Base-by-base conservation (phyloP, 306 rosid species). In the Astragalus membranaceus region DNA sequence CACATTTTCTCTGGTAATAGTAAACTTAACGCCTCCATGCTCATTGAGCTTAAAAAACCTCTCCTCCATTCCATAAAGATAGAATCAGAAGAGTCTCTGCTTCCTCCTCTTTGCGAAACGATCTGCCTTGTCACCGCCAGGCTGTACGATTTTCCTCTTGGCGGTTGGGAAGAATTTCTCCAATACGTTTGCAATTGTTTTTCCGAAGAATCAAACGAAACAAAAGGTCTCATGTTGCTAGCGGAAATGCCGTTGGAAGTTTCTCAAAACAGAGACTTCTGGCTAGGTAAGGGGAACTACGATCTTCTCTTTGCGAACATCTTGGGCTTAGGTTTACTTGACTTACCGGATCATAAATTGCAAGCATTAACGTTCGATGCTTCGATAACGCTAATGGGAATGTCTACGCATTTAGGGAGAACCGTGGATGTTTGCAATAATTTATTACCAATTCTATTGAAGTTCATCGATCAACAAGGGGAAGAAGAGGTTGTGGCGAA, bases 121-220 rank as follows among this genome's bases (percentile, higher is more conserved):
- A 20, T 42, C 5, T 12, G 32, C 9, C 8, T 16, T 8, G 13
- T 77, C 41, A 66, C 72, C n/a, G 10, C 26, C 2, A 30, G 59
- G 57, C 3, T 58, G 15, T 73, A 16, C 23, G 4, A 8, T 4
- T 7, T 0, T 16, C n/a, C 29, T 1, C 6, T 16, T 0, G 59
- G 26, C 4, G 44, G 35, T 7, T 78, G 82, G 82, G 5, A 2
- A 2, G 78, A 66, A 32, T 64, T 72, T 72, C 78, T 64, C 29
- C 58, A 48, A 4, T 56, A 65, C 50, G 0, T 57, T 23, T 1
- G 20, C 14, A 0, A 15, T 0, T 59, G 48, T 13, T 0, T 65
- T 26, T 1, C 41, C 0, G n/a, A 11, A 1, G 11, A 56, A 7
- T 2, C 16, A 1, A 0, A 39, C 3, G 44, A 11, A 11, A 11